These are phyloP conservation scores for Orbilia oligospora DNA, from an alignment of 2,329 filamentous ascomycete species.

Conservation along the genomic window DNA sequence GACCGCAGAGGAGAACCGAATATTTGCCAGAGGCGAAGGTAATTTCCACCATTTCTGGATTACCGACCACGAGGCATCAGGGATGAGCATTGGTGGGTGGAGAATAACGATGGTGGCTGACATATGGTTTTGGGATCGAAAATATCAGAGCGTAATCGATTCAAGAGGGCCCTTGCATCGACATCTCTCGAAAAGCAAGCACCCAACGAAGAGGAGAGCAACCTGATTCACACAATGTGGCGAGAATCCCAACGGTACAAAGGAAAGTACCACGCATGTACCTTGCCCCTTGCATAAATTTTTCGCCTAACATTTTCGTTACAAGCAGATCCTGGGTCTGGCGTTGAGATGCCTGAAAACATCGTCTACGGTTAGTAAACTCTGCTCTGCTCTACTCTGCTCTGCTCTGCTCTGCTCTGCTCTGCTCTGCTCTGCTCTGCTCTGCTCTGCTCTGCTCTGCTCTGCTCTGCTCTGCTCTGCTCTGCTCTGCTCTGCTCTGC, in stretches of 20 bases:
- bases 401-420: too few species aligned
- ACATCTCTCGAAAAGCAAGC: slow-evolving; percentile 76
- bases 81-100: slow-evolving; percentile 7
- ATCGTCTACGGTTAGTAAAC: slow-evolving; percentile 71
- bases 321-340: slow-evolving; percentile 59
- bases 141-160: slow-evolving; percentile 70
- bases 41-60: slow-evolving; percentile 64
- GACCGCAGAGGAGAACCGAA: slow-evolving; percentile 75
- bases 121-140: slow-evolving; percentile 12
- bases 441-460: too few species aligned
- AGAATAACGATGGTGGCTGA: slow-evolving; percentile 29
- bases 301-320: slow-evolving; percentile 41
- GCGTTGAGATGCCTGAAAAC: slow-evolving; percentile 68
- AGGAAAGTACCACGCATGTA: slow-evolving; percentile 66
- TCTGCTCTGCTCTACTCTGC: background rate
- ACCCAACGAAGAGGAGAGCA: slow-evolving; percentile 79
- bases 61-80: slow-evolving; percentile 29
- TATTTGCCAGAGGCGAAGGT: slow-evolving; percentile 76
- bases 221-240: slow-evolving; percentile 82
- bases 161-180: slow-evolving; percentile 76
- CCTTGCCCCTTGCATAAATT: slow-evolving; percentile 32
- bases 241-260: slow-evolving; percentile 77
- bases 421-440: too few species aligned
- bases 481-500: too few species aligned
- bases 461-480: too few species aligned